Evolutionary conservation across 2,329 filamentous ascomycete genomes (phyloP), one percentile per base, ranked within the genome.

Genomic region (Sclerotinia subarctica): DNA sequence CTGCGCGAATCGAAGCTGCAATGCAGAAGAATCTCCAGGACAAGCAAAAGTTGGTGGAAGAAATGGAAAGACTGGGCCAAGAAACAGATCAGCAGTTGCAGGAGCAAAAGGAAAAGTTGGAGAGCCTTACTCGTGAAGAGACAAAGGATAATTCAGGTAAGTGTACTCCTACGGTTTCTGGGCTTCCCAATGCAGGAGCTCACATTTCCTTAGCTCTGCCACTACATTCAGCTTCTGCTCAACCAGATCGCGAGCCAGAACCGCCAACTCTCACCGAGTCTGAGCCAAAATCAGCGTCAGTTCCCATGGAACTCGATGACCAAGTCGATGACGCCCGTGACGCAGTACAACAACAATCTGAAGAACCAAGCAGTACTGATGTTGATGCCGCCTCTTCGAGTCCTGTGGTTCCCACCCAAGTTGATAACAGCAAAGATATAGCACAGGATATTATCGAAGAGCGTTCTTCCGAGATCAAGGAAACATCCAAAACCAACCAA

Each of bases 51-150:
- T 67, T 78, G 46, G 73, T 74, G 6, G 77, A 78, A 46, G 77
- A 79, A 68, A 76, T 76, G 70, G 74, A 76, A 57, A 73, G 72
- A 53, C 72, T 79, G 56, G 70, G 72, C 3, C 70, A 74, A 64
- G 78, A 79, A 62, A 74, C 76, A n/a, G 77, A 78, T 62, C 72
- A 74, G 24, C 75, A 75, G 66, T 74, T 79, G 21, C 74, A 77
- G 42, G 73, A 69, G 35, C 68, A 79, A 54, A 77, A 76, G 68
- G 76, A 77, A 49, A 77, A 77, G 69, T 69, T 79, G 8, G 69
- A 74, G 38, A 71, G 73, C 49, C 69, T 78, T 38, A 73, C 70
- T 13, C 60, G 46, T 49, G 73, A 77, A 68, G 72, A 74, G 44
- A 68, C 71, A 52, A 68, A 77, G 66, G 71, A 73, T n/a, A 66